Evolutionary conservation across 768 basidiomycete species (phyloP).

Genomic region (Amanita muscaria): DNA sequence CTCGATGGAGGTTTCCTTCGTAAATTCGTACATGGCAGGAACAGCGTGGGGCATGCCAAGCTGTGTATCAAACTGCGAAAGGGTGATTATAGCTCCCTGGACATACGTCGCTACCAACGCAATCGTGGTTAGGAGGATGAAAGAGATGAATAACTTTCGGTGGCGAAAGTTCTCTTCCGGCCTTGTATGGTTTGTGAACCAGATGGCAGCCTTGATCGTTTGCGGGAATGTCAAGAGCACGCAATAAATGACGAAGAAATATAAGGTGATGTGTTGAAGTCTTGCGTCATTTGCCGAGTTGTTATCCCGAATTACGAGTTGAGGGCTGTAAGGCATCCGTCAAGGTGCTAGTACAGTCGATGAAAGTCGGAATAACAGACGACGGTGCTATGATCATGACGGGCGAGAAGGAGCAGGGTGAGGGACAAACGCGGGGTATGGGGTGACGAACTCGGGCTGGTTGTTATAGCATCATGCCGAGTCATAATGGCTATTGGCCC

Average conservation of each 20-base stretch:
- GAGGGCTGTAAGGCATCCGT: no score
- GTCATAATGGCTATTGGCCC: background rate
- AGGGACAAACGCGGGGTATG: no score
- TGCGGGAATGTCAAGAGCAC: background rate
- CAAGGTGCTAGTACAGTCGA: no score
- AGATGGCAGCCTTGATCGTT: background rate
- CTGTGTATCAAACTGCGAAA: background rate
- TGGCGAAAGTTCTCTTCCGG: conserved; percentile 1
- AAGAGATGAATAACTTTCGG: background rate
- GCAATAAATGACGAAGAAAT: conserved; percentile 1
- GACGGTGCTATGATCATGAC: no score
- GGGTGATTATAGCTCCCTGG: background rate
- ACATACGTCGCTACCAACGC: background rate
- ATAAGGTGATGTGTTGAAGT: conserved; percentile 1
- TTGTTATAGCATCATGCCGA: background rate
- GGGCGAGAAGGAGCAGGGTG: no score
- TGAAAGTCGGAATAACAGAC: no score
- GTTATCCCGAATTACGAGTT: background rate
- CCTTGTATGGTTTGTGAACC: background rate
- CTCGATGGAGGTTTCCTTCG: conserved; percentile 1
- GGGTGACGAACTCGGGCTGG: no score
- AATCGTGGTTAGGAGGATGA: background rate
- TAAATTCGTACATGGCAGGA: background rate
- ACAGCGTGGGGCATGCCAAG: background rate
- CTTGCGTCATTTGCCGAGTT: background rate